These are phyloP conservation scores for Fennellomyces sp. DNA, from an alignment of 371 early-diverging fungal genomes.

Conservation along the genomic window DNA sequence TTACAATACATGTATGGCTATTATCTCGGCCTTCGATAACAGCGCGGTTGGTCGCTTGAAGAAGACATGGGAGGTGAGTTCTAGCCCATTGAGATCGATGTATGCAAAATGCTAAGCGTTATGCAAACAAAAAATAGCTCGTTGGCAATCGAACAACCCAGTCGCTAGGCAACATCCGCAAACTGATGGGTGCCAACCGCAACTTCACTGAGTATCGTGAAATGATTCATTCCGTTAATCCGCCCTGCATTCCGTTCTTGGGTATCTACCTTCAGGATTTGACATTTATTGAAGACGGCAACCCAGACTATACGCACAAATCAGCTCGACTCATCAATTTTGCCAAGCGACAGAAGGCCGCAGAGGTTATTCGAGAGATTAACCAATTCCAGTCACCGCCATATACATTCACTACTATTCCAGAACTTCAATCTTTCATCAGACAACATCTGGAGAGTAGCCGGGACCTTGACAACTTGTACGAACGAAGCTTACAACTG, in stretches of 20 bases:
- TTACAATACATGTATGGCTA: slow-evolving; percentile 87
- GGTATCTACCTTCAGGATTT: slow-evolving; percentile 89
- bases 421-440: slow-evolving; percentile 82
- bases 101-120: no score
- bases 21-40: slow-evolving; percentile 86
- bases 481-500: slow-evolving; percentile 63
- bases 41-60: slow-evolving; percentile 85
- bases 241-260: slow-evolving; percentile 92
- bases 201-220: slow-evolving; percentile 90
- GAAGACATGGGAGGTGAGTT: slow-evolving; percentile 78
- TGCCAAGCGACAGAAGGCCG: slow-evolving; percentile 82
- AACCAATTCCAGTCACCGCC: slow-evolving; percentile 87
- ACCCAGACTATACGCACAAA: slow-evolving; percentile 72
- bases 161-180: slow-evolving; percentile 47
- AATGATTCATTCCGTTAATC: slow-evolving; percentile 79
- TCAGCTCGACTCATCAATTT: slow-evolving; percentile 81
- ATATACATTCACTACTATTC: slow-evolving; percentile 74
- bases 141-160: slow-evolving; percentile 47
- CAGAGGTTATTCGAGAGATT: slow-evolving; percentile 86
- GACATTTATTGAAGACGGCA: slow-evolving; percentile 93
- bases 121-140: no score
- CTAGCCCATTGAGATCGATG: no score
- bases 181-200: slow-evolving; percentile 76
- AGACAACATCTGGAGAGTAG: slow-evolving; percentile 55
- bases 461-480: slow-evolving; percentile 65